Conservation (phyloP, 768 basidiomycete species). For the Rhodotorula graminis region DNA sequence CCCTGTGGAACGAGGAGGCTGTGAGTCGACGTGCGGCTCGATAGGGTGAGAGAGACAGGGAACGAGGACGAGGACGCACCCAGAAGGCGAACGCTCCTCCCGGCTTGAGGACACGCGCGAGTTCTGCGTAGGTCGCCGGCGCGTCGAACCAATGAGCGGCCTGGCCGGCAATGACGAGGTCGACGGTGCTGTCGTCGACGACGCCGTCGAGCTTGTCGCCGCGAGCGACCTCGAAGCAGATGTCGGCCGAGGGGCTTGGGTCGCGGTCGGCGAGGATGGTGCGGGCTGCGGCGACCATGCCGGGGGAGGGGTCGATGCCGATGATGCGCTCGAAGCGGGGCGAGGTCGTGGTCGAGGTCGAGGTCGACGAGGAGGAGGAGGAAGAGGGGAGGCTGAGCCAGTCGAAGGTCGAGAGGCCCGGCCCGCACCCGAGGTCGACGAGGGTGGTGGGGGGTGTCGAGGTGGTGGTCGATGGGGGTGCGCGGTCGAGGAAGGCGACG, state of each 20-base stretch:
- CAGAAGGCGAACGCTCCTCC: conserved; percentile 69
- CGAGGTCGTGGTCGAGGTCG: too few species aligned
- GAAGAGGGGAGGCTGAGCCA: conserved; percentile 43
- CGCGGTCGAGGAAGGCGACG: background rate
- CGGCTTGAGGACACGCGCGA: conserved; percentile 57
- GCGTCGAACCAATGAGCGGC: conserved; percentile 80
- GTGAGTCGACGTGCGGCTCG: too few species aligned
- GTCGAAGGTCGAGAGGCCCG: conserved; percentile 52
- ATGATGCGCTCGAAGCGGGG: conserved; percentile 56
- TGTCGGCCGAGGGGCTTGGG: conserved; percentile 45
- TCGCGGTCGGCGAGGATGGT: background rate
- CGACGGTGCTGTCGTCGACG: conserved; percentile 56
- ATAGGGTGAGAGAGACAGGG: background rate
- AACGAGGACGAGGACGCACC: conserved; percentile 50
- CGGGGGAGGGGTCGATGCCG: conserved; percentile 68
- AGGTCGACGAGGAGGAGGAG: too few species aligned
- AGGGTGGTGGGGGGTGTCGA: background rate
- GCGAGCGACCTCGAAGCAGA: conserved; percentile 45
- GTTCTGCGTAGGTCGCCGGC: conserved; percentile 65
- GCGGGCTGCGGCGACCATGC: conserved; percentile 60
- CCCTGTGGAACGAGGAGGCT: conserved; percentile 38
- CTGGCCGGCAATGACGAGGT: conserved; percentile 64
- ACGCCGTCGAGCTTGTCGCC: conserved; percentile 54
- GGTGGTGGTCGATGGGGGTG: background rate
- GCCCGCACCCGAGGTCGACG: conserved; percentile 30